Conservation (phyloP, 2,329 filamentous ascomycete genomes). For the Colletotrichum sp. region DNA sequence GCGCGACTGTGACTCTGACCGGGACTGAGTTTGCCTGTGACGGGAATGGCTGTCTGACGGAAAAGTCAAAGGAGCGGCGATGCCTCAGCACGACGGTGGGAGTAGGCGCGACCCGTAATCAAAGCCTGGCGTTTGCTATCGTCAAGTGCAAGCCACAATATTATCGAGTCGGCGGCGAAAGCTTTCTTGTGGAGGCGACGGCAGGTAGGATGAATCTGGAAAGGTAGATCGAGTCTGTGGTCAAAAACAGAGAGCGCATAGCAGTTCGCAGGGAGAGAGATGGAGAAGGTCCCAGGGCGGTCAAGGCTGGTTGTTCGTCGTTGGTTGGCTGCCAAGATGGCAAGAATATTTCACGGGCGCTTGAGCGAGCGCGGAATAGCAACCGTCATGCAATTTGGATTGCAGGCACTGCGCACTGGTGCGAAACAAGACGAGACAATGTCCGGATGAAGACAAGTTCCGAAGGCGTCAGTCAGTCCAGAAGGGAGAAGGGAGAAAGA, state of each 20-base stretch:
- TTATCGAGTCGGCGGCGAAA: not conserved
- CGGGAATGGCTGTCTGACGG: not conserved
- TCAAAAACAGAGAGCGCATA: conserved; percentile 7
- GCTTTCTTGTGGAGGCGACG: not conserved
- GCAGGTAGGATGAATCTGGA: not conserved
- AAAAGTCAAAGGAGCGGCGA: not conserved
- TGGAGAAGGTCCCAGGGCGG: not conserved
- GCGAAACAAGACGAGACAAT: not conserved
- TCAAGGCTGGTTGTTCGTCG: not conserved
- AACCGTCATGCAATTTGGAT: conserved; percentile 7
- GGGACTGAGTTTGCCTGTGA: not conserved
- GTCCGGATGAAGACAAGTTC: not conserved
- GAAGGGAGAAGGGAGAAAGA: not conserved
- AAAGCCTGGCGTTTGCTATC: not conserved
- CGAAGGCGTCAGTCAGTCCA: not conserved
- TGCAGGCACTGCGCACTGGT: not conserved
- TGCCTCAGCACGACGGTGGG: not conserved
- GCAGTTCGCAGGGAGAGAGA: conserved; percentile 2
- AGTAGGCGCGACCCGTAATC: not conserved
- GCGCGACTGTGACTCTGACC: not conserved
- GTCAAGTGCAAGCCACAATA: not conserved
- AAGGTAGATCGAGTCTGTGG: not conserved
- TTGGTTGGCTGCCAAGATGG: conserved; percentile 2
- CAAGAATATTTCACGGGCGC: conserved; percentile 15
- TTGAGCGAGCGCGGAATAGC: not conserved